These are phyloP conservation scores for Pseudonitzschia multiseries DNA, from an alignment of 108 stramenopile species.

Conservation along the genomic window DNA sequence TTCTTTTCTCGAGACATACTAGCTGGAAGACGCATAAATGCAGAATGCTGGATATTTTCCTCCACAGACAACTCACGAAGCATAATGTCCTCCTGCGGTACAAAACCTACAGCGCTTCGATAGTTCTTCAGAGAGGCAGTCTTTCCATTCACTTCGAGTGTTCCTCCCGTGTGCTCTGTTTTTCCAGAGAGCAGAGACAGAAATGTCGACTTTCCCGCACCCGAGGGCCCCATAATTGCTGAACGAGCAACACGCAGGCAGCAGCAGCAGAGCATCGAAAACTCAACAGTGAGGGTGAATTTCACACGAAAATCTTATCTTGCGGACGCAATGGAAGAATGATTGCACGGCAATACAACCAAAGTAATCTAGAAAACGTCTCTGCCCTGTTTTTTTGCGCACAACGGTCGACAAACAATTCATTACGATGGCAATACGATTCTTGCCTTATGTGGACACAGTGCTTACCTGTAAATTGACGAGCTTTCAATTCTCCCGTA, in stretches of 20 bases:
- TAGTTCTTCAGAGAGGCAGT: conserved; percentile 38
- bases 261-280: too few relatives aligned
- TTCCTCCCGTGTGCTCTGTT: conserved; percentile 33
- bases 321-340: too few relatives aligned
- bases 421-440: too few relatives aligned
- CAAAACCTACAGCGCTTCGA: conserved; percentile 76
- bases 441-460: too few relatives aligned
- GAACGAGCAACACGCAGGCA: conserved; percentile 1
- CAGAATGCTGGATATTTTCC: conserved; percentile 80
- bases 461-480: conserved; percentile 27
- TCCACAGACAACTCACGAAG: conserved; percentile 76
- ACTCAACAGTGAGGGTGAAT: too few relatives aligned
- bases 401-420: too few relatives aligned
- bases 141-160: conserved; percentile 55
- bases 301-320: too few relatives aligned
- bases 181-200: conserved; percentile 58
- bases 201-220: conserved; percentile 71
- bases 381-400: too few relatives aligned
- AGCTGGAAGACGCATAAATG: conserved; percentile 61
- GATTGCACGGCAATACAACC: too few relatives aligned
- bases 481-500: conserved; percentile 21
- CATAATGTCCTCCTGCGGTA: conserved; percentile 86
- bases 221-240: conserved; percentile 82
- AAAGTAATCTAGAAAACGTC: too few relatives aligned
- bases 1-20: conserved; percentile 36